phyloP scores from a whole-genome alignment of 192 early-diverging fungal species.

The Gigaspora rosea region DNA sequence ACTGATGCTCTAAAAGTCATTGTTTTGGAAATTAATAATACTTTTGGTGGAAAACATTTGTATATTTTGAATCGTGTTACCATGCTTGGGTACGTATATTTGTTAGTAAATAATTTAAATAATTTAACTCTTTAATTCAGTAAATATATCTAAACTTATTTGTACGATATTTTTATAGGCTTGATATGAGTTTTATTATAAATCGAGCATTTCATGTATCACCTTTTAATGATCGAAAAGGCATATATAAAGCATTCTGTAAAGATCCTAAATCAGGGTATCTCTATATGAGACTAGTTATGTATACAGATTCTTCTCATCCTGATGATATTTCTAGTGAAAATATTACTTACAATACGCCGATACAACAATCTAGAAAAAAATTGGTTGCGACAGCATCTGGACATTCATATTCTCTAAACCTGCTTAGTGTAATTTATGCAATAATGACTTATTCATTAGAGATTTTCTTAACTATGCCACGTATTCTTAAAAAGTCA shows the following conservation, averaged over 20 bases:
- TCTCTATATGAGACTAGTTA: conserved; percentile 4
- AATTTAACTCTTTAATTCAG: not conserved
- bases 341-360: not conserved
- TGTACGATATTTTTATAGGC: not conserved
- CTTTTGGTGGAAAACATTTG: no score
- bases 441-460: conserved; percentile 46
- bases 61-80: no score
- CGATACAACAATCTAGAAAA: conserved; percentile 3
- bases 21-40: no score
- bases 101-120: not conserved
- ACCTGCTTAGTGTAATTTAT: conserved; percentile 19
- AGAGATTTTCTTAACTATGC: conserved; percentile 55
- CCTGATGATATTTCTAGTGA: no score
- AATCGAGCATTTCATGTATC: conserved; percentile 40
- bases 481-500: conserved; percentile 57
- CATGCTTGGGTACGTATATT: conserved; percentile 8
- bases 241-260: conserved; percentile 29
- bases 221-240: conserved; percentile 41
- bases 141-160: not conserved
- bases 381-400: conserved; percentile 36
- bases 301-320: not conserved
- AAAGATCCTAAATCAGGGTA: not conserved
- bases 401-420: conserved; percentile 26
- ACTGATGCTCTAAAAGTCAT: no score
- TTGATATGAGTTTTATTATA: conserved; percentile 27